Conservation (phyloP, 1,284 basidiomycete species). For the Xerocomus amazonicus region DNA sequence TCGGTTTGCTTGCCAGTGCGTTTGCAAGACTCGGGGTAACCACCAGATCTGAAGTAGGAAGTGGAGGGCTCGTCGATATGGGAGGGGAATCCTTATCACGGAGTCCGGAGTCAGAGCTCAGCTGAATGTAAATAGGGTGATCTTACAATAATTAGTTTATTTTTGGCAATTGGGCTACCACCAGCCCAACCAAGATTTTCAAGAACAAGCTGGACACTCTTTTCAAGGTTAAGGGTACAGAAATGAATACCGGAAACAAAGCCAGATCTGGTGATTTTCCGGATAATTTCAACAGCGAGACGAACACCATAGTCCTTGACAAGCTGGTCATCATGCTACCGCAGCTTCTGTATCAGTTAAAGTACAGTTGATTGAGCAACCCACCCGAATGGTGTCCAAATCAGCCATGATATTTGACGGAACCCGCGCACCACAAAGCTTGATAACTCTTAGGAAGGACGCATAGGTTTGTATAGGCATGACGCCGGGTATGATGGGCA, state of each 20-base stretch:
- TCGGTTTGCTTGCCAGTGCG: constrained; percentile 47
- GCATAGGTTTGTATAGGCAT: constrained; percentile 98
- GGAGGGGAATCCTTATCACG: constrained; percentile 40
- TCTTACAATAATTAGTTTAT: constrained; percentile 68
- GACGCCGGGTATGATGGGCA: constrained; percentile 92
- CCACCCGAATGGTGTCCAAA: constrained; percentile 77
- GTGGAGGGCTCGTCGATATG: constrained; percentile 21
- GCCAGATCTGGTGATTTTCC: constrained; percentile 44
- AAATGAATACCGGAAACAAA: constrained; percentile 86
- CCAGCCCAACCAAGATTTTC: constrained; percentile 74
- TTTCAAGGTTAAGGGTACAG: constrained; percentile 97
- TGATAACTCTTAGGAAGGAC: constrained; percentile 88
- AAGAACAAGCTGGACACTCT: constrained; percentile 88
- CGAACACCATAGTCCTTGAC: constrained; percentile 88
- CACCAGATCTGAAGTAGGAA: constrained; percentile 40
- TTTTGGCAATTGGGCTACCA: constrained; percentile 40
- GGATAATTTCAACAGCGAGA: constrained; percentile 77
- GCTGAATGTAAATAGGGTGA: constrained; percentile 10
- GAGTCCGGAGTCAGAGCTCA: constrained; percentile 7
- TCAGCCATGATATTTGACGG: constrained; percentile 68
- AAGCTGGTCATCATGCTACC: constrained; percentile 82
- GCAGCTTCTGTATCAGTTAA: constrained; percentile 15
- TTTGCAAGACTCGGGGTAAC: constrained; percentile 50
- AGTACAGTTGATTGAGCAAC: constrained; percentile 27
- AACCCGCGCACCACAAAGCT: constrained; percentile 81